These are phyloP conservation scores for Melanopsichium pennsylvanicum DNA, from an alignment of 1,284 basidiomycete genomes.

Conservation along the genomic window DNA sequence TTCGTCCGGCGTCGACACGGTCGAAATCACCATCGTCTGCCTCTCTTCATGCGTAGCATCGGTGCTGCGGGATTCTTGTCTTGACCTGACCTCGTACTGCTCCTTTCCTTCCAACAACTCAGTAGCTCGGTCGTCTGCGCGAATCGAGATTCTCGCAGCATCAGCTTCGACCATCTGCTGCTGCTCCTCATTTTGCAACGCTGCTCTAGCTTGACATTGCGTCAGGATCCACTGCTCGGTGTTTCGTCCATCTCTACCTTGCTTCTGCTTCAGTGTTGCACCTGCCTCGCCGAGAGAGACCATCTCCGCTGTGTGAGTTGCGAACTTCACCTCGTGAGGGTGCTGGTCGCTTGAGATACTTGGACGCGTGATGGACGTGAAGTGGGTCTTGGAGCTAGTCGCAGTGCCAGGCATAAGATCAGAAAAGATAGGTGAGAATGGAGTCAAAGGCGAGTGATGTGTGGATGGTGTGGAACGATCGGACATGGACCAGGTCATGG, in stretches of 20 bases:
- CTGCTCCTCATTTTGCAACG: slow-evolving; percentile 30
- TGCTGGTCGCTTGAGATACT: slow-evolving; percentile 7
- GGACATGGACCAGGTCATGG: slow-evolving; percentile 36
- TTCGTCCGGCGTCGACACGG: slow-evolving; percentile 31
- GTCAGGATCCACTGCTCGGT: slow-evolving; percentile 45
- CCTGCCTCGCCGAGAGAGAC: slow-evolving; percentile 10
- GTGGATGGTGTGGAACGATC: slow-evolving; percentile 39
- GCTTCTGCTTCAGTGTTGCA: slow-evolving; percentile 8
- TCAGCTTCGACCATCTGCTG: slow-evolving; percentile 15
- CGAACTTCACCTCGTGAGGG: background rate
- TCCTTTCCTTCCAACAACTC: slow-evolving; percentile 2
- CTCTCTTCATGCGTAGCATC: slow-evolving; percentile 26
- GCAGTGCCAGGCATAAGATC: slow-evolving; percentile 36
- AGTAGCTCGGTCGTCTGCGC: slow-evolving; percentile 23
- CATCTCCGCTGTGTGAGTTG: background rate
- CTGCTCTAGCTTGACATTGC: slow-evolving; percentile 27
- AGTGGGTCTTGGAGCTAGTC: slow-evolving; percentile 20
- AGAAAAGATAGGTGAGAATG: slow-evolving; percentile 49
- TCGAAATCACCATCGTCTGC: slow-evolving; percentile 35
- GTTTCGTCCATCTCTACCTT: slow-evolving; percentile 13
- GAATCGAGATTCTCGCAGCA: slow-evolving; percentile 21
- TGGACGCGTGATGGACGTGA: slow-evolving; percentile 2
- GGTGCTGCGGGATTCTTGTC: slow-evolving; percentile 34
- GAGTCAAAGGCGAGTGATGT: slow-evolving; percentile 42
- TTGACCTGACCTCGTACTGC: slow-evolving; percentile 4